Conservation (phyloP, 2,329 filamentous ascomycete genomes). For the Colletotrichum zoysiae region DNA sequence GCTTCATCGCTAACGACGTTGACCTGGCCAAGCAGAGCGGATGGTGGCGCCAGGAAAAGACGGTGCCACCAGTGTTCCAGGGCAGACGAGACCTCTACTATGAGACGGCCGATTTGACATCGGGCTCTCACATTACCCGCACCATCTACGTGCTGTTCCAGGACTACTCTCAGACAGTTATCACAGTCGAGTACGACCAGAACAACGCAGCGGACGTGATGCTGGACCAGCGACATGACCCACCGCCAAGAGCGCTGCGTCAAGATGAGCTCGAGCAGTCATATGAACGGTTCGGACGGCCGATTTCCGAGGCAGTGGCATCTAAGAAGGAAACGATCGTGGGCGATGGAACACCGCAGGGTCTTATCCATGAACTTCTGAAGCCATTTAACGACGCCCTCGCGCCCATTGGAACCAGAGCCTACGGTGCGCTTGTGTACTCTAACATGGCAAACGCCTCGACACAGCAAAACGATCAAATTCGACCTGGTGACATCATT, state of each 20-base stretch:
- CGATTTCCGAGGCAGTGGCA: conserved; percentile 77
- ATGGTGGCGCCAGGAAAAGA: conserved; percentile 90
- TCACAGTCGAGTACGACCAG: conserved; percentile 84
- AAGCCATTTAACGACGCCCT: conserved; percentile 80
- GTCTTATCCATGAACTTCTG: conserved; percentile 83
- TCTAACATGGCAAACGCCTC: conserved; percentile 95
- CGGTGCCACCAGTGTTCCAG: conserved; percentile 84
- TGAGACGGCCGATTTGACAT: conserved; percentile 83
- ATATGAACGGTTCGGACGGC: conserved; percentile 84
- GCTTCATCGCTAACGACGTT: conserved; percentile 89
- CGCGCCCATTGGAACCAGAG: conserved; percentile 85
- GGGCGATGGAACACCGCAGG: conserved; percentile 84
- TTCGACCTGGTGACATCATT: conserved; percentile 91
- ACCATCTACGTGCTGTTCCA: conserved; percentile 90
- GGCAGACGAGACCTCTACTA: conserved; percentile 85
- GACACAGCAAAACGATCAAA: conserved; percentile 91
- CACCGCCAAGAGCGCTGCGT: conserved; percentile 82
- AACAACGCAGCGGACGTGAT: conserved; percentile 78
- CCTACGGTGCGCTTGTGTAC: conserved; percentile 94
- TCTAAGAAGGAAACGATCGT: conserved; percentile 84
- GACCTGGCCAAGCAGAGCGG: conserved; percentile 80
- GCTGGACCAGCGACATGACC: conserved; percentile 88
- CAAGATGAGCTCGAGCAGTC: conserved; percentile 94
- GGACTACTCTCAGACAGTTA: conserved; percentile 95
- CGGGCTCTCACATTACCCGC: conserved; percentile 79